A percentile compares a stretch with the other conserved stretches of the same genome.
phyloP scores from a whole-genome alignment of 2,329 filamentous ascomycete genomes.

The Fusarium sp. region DNA sequence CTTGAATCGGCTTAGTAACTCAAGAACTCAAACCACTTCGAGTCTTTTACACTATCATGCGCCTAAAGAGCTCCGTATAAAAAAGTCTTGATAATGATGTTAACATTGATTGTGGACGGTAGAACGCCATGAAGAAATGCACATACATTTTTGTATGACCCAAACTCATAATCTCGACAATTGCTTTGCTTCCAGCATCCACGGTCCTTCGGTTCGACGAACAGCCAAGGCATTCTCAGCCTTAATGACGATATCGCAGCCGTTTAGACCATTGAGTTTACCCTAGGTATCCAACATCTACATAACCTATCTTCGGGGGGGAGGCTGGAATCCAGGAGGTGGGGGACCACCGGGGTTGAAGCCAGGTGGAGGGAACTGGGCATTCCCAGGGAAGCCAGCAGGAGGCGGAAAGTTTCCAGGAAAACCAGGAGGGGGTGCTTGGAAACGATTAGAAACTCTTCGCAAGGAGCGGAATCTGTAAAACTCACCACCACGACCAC shows the following conservation, averaged over 20 bases:
- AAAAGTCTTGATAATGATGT: slow-evolving; percentile 37
- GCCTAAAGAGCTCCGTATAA: slow-evolving; percentile 32
- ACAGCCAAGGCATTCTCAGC: slow-evolving; percentile 35
- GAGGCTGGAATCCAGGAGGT: slow-evolving; percentile 79
- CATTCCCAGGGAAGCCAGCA: slow-evolving; percentile 58
- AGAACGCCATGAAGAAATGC: slow-evolving; percentile 40
- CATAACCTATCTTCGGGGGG: slow-evolving; percentile 65
- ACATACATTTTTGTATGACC: slow-evolving; percentile 47
- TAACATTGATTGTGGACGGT: slow-evolving; percentile 41
- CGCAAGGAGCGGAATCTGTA: slow-evolving; percentile 6
- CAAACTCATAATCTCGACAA: slow-evolving; percentile 39
- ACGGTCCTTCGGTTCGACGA: slow-evolving; percentile 30
- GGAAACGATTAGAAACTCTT: slow-evolving; percentile 46
- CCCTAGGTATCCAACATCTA: slow-evolving; percentile 39
- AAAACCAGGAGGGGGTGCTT: slow-evolving; percentile 60
- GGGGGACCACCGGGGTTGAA: slow-evolving; percentile 62
- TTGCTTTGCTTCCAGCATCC: slow-evolving; percentile 29
- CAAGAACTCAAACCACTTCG: slow-evolving; percentile 20
- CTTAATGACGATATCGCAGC: slow-evolving; percentile 39
- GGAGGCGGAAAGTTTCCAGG: slow-evolving; percentile 45
- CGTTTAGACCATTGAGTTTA: slow-evolving; percentile 39
- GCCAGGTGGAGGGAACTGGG: slow-evolving; percentile 60
- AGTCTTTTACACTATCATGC: slow-evolving; percentile 28
- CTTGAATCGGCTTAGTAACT: slow-evolving; percentile 23
- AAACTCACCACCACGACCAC: slow-evolving; percentile 64